Evolutionary conservation across 1,284 basidiomycete species (phyloP), one percentile per base, ranked within the genome.

Genomic region (Ganoderma lingzhi): DNA sequence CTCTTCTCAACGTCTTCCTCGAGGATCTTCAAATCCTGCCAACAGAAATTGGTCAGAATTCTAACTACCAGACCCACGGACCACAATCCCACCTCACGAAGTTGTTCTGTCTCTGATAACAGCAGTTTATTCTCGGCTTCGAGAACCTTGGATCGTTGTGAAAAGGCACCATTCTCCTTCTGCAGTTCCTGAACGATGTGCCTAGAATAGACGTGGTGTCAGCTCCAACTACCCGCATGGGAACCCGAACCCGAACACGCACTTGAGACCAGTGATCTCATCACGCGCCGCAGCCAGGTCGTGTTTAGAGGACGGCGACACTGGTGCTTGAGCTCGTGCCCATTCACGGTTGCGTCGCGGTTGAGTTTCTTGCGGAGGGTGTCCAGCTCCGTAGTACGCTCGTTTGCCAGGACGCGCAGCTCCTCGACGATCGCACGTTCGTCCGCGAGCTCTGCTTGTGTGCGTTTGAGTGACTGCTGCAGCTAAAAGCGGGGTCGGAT

Each of bases 151-250:
- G 89, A 90, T 73, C 86, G 85, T 70, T 93, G 89, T 30, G 85
- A 82, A 10, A 89, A 80, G n/a, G 86, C 82, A 4, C 88, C 79
- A 74, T 90, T 94, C 81, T 97, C 96, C 74, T 93, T 91, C 78
- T 94, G 93, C 58, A 97, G 84, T 76, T 96, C 93, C 76, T 94
- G 92, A 35, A 97, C 89, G 75, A 98, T 95, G 78, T 95, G 93
- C 79, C 93, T 94, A 74, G 19, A 15, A 67, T 17, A 63, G 28
- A 12, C n/a, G n/a, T 14, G 42, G 3, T 28, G 48, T 51, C 23
- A 51, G 32, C 12, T 17, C 2, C 30, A 1, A 39, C 45, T 23
- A 48, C 15, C 23, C 39, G 28, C 30, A 10, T 23, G 35, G 23
- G 10, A 1, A 51, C 39, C 35, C 9, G 39, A 41, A 48, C 32